These are phyloP conservation scores for Cladosporium colombiae DNA, from an alignment of 2,329 filamentous ascomycete genomes.

Conservation along the genomic window DNA sequence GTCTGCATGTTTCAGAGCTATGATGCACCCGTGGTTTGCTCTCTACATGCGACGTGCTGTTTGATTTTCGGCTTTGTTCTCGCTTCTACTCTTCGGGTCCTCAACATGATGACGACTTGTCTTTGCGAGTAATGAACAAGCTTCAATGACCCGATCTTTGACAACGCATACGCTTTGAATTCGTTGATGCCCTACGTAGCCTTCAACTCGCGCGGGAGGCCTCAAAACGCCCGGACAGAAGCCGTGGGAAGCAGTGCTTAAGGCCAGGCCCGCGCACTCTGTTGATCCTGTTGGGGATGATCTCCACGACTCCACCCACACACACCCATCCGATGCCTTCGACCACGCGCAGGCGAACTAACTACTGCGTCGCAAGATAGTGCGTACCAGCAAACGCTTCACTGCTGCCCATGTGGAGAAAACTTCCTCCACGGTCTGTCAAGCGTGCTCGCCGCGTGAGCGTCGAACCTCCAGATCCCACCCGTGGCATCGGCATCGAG, in stretches of 20 bases:
- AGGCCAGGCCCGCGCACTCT: slow-evolving; percentile 14
- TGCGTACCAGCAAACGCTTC: not conserved
- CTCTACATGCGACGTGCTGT: slow-evolving; percentile 4
- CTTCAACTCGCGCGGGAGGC: not conserved
- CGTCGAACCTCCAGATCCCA: slow-evolving; percentile 68
- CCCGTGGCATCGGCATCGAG: slow-evolving; percentile 63
- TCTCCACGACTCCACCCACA: slow-evolving; percentile 13
- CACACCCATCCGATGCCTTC: not conserved
- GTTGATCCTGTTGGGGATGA: slow-evolving; percentile 15
- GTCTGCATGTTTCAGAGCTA: slow-evolving; percentile 19
- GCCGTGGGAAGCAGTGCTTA: not conserved
- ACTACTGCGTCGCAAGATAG: not conserved
- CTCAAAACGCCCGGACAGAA: slow-evolving; percentile 6
- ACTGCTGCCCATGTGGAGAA: slow-evolving; percentile 31
- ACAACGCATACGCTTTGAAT: slow-evolving; percentile 14
- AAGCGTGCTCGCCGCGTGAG: slow-evolving; percentile 43
- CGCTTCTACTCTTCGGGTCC: not conserved
- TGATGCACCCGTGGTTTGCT: not conserved
- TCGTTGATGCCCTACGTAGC: slow-evolving; percentile 7
- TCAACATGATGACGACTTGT: slow-evolving; percentile 8
- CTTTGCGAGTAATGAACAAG: not conserved
- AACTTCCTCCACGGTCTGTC: slow-evolving; percentile 35
- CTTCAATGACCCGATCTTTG: not conserved
- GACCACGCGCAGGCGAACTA: not conserved
- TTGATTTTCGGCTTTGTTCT: not conserved